A percentile compares a stretch with the other conserved stretches of the same genome.
These are phyloP conservation scores for Chrysanthemum makinoi DNA, from an alignment of 129 eudicot genomes.

Conservation along the genomic window DNA sequence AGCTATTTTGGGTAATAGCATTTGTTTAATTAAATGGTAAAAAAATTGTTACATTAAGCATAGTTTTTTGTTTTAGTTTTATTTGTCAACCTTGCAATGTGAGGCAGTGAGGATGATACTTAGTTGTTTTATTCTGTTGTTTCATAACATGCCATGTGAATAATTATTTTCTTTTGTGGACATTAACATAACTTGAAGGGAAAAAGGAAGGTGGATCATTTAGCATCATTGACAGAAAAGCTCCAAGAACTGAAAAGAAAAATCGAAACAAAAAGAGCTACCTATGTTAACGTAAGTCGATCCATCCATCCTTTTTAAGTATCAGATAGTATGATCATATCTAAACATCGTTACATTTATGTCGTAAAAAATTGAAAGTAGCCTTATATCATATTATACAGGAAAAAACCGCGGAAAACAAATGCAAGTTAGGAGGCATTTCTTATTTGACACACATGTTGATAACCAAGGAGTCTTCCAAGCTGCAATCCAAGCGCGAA, in stretches of 20 bases:
- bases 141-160: background rate
- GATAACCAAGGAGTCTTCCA: too few relatives aligned
- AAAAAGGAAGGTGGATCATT: conserved; percentile 33
- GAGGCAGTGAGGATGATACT: too few relatives aligned
- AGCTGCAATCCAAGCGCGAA: background rate
- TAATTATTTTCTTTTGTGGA: background rate
- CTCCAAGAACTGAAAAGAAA: conserved; percentile 43
- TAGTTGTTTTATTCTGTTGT: too few relatives aligned
- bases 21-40: too few relatives aligned
- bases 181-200: conserved; percentile 14
- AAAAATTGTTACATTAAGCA: too few relatives aligned
- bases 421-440: conserved; percentile 30
- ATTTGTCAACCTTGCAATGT: background rate
- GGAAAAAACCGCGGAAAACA: conserved; percentile 50
- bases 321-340: too few relatives aligned
- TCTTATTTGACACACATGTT: conserved; percentile 26
- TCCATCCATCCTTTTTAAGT: conserved; percentile 7
- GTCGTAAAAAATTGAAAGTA: conserved; percentile 9
- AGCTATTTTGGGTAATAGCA: too few relatives aligned
- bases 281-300: conserved; percentile 40
- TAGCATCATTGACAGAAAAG: conserved; percentile 31
- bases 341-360: too few relatives aligned
- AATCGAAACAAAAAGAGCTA: conserved; percentile 52
- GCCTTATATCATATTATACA: conserved; percentile 25
- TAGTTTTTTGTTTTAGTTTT: conserved; percentile 1